Conservation (phyloP, 257 asterid genomes). For the Cinchona pubescens region DNA sequence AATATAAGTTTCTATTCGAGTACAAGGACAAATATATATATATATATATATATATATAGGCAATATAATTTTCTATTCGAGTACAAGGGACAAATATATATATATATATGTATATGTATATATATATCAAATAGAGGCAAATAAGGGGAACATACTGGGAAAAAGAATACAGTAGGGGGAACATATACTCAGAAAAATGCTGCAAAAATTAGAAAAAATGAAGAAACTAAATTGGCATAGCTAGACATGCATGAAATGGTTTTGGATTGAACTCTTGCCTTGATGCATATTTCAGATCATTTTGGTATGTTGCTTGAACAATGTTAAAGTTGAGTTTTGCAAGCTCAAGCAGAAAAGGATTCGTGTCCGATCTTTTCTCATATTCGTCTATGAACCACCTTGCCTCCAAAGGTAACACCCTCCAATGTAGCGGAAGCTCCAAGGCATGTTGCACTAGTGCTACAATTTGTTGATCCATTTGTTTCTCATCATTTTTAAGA, state of each 20-base stretch:
- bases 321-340: slow-evolving; percentile 14
- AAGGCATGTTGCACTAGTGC: not conserved
- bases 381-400: slow-evolving; percentile 9
- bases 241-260: not conserved
- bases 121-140: too few relatives aligned
- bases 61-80: too few relatives aligned
- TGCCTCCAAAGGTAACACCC: slow-evolving; percentile 8
- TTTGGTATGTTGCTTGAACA: slow-evolving; percentile 3
- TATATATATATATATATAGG: too few relatives aligned
- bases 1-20: too few relatives aligned
- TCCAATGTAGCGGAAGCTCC: slow-evolving; percentile 15
- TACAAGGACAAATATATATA: too few relatives aligned
- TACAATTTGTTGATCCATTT: not conserved
- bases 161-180: too few relatives aligned
- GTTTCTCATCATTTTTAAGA: not conserved
- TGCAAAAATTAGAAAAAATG: too few relatives aligned
- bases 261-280: not conserved
- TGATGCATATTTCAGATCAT: not conserved
- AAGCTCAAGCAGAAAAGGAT: not conserved
- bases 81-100: too few relatives aligned
- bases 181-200: too few relatives aligned
- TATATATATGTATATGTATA: too few relatives aligned
- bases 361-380: not conserved
- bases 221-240: too few relatives aligned
- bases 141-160: too few relatives aligned